Evolutionary conservation across 768 basidiomycete species (phyloP).

Genomic region (Gloeostereum incarnatum): DNA sequence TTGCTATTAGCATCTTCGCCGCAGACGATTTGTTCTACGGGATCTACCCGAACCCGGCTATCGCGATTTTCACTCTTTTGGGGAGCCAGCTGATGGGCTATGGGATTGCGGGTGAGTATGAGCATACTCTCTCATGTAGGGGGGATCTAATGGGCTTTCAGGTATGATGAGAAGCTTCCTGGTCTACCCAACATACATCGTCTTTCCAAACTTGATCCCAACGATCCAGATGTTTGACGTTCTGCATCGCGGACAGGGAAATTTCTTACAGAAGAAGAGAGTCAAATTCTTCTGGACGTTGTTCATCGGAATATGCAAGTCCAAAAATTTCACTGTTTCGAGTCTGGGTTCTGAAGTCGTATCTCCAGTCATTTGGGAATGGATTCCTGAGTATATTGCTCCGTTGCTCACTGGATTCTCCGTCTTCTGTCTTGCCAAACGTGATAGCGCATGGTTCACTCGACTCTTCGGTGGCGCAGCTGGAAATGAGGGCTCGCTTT

Average conservation of each 20-base stretch:
- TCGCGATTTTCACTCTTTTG: slow-evolving; percentile 18
- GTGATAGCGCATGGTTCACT: slow-evolving; percentile 26
- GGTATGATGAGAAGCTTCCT: slow-evolving; percentile 10
- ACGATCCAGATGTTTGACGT: slow-evolving; percentile 14
- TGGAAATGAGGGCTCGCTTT: slow-evolving; percentile 34
- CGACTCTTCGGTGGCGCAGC: slow-evolving; percentile 40
- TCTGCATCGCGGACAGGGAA: slow-evolving; percentile 20
- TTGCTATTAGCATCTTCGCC: slow-evolving; percentile 32
- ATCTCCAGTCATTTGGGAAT: slow-evolving; percentile 9
- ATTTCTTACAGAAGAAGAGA: slow-evolving; percentile 20
- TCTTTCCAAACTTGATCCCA: slow-evolving; percentile 6
- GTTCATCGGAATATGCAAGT: slow-evolving; percentile 22
- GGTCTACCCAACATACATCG: slow-evolving; percentile 10
- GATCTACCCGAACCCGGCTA: slow-evolving; percentile 17
- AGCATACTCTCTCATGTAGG: neutral
- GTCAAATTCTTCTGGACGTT: slow-evolving; percentile 27
- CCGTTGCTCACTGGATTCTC: slow-evolving; percentile 36
- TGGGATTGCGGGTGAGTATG: slow-evolving; percentile 11
- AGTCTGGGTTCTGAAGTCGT: neutral
- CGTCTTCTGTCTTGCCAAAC: slow-evolving; percentile 32
- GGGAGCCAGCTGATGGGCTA: slow-evolving; percentile 21
- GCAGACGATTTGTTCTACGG: slow-evolving; percentile 34
- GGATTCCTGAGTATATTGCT: slow-evolving; percentile 24
- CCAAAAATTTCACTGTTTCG: slow-evolving; percentile 17
- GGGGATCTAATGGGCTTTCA: neutral